A percentile compares a stretch with the other conserved stretches of the same genome.
Evolutionary conservation across 2,329 filamentous ascomycete species (phyloP).

Genomic region (Coniochaeta sp.): DNA sequence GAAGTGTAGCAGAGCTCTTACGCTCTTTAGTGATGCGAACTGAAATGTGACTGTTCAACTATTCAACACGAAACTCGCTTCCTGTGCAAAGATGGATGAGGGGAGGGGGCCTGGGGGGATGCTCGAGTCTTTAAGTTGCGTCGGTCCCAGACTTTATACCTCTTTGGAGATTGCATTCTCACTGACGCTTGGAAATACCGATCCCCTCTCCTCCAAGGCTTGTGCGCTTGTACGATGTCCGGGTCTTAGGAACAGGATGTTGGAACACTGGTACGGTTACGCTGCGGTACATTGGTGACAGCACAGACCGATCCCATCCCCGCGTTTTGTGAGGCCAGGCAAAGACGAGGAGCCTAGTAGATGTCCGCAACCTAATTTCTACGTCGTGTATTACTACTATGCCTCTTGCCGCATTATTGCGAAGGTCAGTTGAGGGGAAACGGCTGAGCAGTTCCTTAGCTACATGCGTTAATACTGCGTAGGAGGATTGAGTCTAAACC

Average conservation of each 20-base stretch:
- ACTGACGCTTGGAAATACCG: not conserved
- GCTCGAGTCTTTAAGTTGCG: not conserved
- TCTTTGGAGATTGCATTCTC: not conserved
- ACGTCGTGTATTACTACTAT: not conserved
- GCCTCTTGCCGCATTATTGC: too few relatives aligned
- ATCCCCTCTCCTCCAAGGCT: not conserved
- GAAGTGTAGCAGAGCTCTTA: too few relatives aligned
- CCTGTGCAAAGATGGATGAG: too few relatives aligned
- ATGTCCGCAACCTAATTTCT: not conserved
- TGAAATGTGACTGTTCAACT: too few relatives aligned
- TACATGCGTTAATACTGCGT: not conserved
- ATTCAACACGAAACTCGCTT: too few relatives aligned
- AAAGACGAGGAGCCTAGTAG: not conserved
- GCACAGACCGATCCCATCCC: too few relatives aligned
- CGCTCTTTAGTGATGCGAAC: too few relatives aligned
- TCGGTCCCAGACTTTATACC: not conserved
- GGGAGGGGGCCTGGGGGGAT: too few relatives aligned
- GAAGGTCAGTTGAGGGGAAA: not conserved
- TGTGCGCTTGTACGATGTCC: not conserved
- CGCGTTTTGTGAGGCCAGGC: too few relatives aligned
- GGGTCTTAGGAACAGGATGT: too few relatives aligned
- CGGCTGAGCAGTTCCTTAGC: not conserved
- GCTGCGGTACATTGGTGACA: too few relatives aligned
- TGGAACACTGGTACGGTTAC: too few relatives aligned
- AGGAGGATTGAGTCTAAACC: not conserved